Evolutionary conservation across 495 filamentous ascomycete genomes (phyloP).

Genomic region (Annulohypoxylon nitens): DNA sequence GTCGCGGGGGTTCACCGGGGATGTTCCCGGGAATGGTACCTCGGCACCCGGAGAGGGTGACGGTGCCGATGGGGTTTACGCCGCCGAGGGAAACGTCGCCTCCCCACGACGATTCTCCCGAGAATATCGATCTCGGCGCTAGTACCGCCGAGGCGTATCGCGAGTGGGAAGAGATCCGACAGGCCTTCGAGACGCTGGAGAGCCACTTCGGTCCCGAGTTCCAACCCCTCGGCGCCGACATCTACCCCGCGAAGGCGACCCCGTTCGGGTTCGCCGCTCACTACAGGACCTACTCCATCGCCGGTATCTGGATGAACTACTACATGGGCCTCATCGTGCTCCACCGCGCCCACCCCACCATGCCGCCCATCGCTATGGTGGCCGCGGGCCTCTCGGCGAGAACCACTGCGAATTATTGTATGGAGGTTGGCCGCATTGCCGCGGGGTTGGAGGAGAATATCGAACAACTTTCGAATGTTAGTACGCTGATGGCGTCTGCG

Average conservation of each 20-base stretch:
- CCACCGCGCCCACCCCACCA: constrained; percentile 82
- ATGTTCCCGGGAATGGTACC: constrained; percentile 76
- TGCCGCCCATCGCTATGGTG: constrained; percentile 92
- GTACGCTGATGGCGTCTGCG: constrained; percentile 82
- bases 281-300: constrained; percentile 88
- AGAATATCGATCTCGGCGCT: constrained; percentile 65
- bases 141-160: constrained; percentile 76
- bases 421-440: constrained; percentile 82
- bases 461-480: constrained; percentile 70
- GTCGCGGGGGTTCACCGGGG: constrained; percentile 50
- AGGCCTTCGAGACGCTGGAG: constrained; percentile 75
- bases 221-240: constrained; percentile 80
- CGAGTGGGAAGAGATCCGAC: constrained; percentile 83
- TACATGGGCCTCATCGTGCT: constrained; percentile 84
- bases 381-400: constrained; percentile 79
- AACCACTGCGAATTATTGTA: constrained; percentile 76
- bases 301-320: constrained; percentile 85
- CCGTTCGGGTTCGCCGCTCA: constrained; percentile 88
- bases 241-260: constrained; percentile 65
- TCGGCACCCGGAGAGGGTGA: constrained; percentile 57
- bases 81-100: constrained; percentile 56
- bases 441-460: constrained; percentile 81
- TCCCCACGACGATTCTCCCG: constrained; percentile 47
- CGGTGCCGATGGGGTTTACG: constrained; percentile 70
- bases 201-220: constrained; percentile 80